Evolutionary conservation across 495 filamentous ascomycete species (phyloP), one percentile per base, ranked within the genome.

Genomic region (Thermochaetoides thermophila): DNA sequence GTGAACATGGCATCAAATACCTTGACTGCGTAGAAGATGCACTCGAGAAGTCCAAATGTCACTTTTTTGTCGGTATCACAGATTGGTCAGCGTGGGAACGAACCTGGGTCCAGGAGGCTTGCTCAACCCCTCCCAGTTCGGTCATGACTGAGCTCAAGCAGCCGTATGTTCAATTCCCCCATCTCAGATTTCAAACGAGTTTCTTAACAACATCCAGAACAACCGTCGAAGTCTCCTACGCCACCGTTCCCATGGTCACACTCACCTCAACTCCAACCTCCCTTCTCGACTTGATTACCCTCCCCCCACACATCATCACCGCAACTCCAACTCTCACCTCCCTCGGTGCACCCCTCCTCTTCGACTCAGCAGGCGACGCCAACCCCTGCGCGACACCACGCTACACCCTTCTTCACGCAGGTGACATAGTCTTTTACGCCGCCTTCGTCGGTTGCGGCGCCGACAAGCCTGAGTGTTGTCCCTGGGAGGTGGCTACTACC

Each of bases 11-110:
- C 3, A 3, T 48, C 6, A 28, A 39, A 12, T 48, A 51, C 19
- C 37, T 51, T 2, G 39, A 37, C 26, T 51, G 48, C 21, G 29
- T 51, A 24, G 43, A 39, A 7, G 37, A 25, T 0, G 45, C 48
- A 4, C 34, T 51, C 16, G 42, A 39, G 4, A 33, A 37, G 1
- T 45, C 45, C 20, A 48, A 29, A n/a, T 51, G 48, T 23, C 38
- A 15, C 7, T 32, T 34, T 0, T 25, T 25, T 1, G 36, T 43
- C 13, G 44, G 42, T 0, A 27, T 45, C 17, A 16, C 33, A 37
- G 39, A 51, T 20, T 48, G 42, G 42, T 37, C 37, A n/a, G 31
- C 10, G 16, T 51, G 39, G 16, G 32, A 51, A 30, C 36, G 42
- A 5, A 35, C 34, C 2, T 51, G 48, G 48, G 39, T 40, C 3